Conservation (phyloP, 2,329 filamentous ascomycete species). For the Tolypocladium album region DNA sequence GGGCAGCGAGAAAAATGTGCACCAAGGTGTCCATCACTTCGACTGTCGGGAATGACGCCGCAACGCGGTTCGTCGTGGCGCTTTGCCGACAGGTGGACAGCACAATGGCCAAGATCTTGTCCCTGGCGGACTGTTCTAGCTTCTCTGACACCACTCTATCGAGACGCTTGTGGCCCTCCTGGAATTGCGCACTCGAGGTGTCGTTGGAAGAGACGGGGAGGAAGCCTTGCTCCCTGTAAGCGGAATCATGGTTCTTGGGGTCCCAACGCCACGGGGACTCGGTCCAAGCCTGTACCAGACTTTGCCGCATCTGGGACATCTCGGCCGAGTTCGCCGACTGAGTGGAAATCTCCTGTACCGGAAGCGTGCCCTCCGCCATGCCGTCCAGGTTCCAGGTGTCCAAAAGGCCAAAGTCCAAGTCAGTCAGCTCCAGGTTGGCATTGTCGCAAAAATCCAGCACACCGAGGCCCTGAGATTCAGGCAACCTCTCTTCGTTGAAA, state of each 20-base stretch:
- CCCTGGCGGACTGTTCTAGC: slow-evolving; percentile 38
- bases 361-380: slow-evolving; percentile 10
- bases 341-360: slow-evolving; percentile 10
- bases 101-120: slow-evolving; percentile 54
- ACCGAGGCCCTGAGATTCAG: slow-evolving; percentile 29
- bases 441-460: slow-evolving; percentile 41
- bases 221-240: slow-evolving; percentile 32
- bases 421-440: slow-evolving; percentile 37
- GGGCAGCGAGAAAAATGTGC: slow-evolving; percentile 47
- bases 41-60: slow-evolving; percentile 51
- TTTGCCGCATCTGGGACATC: slow-evolving; percentile 34
- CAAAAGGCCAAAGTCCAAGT: slow-evolving; percentile 39
- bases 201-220: slow-evolving; percentile 31
- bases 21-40: slow-evolving; percentile 50
- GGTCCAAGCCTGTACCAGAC: slow-evolving; percentile 36
- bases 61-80: slow-evolving; percentile 38
- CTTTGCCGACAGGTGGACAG: slow-evolving; percentile 45
- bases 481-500: slow-evolving; percentile 21
- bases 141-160: slow-evolving; percentile 31
- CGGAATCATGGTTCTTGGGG: slow-evolving; percentile 31
- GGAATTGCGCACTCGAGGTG: slow-evolving; percentile 24
- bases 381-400: slow-evolving; percentile 37
- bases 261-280: slow-evolving; percentile 41
- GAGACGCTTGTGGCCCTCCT: slow-evolving; percentile 24
- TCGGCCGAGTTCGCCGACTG: slow-evolving; percentile 28